phyloP scores from a whole-genome alignment of 225 moss, liverwort and hornwort species.

The Anthoceros angustus region DNA sequence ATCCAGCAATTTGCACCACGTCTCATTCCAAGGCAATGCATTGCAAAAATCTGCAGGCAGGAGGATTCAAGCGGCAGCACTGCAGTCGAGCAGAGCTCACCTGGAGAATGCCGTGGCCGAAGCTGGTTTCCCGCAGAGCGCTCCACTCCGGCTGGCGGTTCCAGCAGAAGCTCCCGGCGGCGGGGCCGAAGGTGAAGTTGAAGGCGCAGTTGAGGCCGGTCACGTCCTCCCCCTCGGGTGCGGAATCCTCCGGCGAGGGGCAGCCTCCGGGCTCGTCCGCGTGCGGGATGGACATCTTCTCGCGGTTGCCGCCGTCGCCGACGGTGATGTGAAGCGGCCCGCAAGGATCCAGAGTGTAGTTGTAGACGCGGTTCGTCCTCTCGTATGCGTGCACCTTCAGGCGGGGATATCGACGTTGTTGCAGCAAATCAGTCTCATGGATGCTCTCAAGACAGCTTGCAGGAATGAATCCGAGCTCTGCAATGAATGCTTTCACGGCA shows the following conservation, averaged over 20 bases:
- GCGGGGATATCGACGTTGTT: not conserved
- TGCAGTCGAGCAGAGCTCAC: conserved; percentile 7
- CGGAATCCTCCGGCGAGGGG: conserved; percentile 20
- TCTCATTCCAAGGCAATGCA: not conserved
- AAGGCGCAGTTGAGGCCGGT: conserved; percentile 74
- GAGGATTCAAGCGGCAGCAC: not conserved
- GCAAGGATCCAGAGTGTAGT: conserved; percentile 63
- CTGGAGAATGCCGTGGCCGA: conserved; percentile 85
- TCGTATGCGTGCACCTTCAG: conserved; percentile 87
- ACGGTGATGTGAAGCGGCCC: conserved; percentile 61
- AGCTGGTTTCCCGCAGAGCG: conserved; percentile 83
- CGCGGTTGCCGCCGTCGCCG: conserved; percentile 89
- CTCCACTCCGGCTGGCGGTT: conserved; percentile 78
- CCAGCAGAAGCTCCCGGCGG: conserved; percentile 76
- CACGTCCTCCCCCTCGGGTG: conserved; percentile 17
- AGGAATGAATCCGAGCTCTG: not conserved
- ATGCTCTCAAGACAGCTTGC: not conserved
- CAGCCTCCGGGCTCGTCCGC: conserved; percentile 45
- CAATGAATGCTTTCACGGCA: not conserved
- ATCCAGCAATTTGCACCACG: conserved; percentile 5
- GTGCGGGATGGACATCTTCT: conserved; percentile 46
- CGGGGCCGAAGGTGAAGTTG: conserved; percentile 63
- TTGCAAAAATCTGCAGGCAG: not conserved
- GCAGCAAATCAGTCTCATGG: not conserved
- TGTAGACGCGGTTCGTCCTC: conserved; percentile 70